phyloP scores from a whole-genome alignment of 306 rosid genomes.

The Cicer pinnatifidum region DNA sequence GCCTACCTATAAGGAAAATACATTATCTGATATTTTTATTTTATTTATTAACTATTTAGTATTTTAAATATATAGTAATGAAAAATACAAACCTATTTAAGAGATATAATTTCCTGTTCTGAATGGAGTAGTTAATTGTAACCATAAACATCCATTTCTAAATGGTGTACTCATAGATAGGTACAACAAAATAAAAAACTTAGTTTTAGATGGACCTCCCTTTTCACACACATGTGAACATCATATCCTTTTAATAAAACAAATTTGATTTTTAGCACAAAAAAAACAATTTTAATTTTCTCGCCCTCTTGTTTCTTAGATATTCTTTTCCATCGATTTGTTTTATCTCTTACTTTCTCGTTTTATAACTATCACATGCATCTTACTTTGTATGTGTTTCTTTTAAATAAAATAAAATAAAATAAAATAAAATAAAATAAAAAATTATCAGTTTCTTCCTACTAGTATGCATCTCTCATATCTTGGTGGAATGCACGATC shows the following conservation, averaged over 20 bases:
- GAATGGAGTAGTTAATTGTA: no score
- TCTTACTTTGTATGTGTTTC: neutral
- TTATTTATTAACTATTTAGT: neutral
- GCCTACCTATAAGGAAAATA: neutral
- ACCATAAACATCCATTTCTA: neutral
- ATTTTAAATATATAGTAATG: neutral
- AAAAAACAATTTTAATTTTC: no score
- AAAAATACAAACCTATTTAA: neutral
- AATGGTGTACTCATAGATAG: neutral
- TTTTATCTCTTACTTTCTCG: neutral
- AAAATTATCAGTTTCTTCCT: neutral
- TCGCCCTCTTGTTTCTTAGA: neutral
- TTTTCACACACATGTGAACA: no score
- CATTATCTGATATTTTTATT: neutral
- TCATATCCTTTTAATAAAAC: no score
- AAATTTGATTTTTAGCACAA: no score
- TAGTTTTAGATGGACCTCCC: no score
- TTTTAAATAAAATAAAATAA: neutral
- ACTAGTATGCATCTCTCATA: neutral
- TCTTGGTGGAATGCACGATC: neutral
- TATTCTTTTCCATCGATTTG: neutral
- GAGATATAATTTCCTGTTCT: neutral
- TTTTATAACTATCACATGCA: neutral
- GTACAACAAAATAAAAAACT: no score
- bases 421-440: neutral